These are phyloP conservation scores for Byssothecium circinans DNA, from an alignment of 2,329 filamentous ascomycete genomes.

Conservation along the genomic window DNA sequence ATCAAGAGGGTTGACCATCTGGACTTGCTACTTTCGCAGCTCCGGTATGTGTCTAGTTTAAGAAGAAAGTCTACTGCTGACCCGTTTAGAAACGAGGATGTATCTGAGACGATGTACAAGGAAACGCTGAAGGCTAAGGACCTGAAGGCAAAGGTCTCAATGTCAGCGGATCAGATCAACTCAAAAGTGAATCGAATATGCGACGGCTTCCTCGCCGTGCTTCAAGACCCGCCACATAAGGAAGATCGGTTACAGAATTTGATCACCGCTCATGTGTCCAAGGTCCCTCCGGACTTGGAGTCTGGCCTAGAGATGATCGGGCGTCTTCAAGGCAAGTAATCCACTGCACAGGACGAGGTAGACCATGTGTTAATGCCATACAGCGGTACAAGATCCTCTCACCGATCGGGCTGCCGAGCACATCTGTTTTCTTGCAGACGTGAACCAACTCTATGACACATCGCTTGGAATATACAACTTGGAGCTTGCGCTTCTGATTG, in stretches of 20 bases:
- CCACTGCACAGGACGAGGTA: background rate
- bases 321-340: constrained; percentile 57
- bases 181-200: constrained; percentile 86
- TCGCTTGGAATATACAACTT: constrained; percentile 90
- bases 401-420: constrained; percentile 92
- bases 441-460: constrained; percentile 87
- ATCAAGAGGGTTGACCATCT: constrained; percentile 79
- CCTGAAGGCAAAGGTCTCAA: constrained; percentile 17
- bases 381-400: constrained; percentile 52
- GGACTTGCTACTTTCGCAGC: constrained; percentile 85
- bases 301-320: constrained; percentile 81
- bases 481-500: constrained; percentile 84
- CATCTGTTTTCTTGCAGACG: constrained; percentile 95
- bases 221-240: constrained; percentile 58
- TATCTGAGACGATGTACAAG: constrained; percentile 89
- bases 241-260: constrained; percentile 79
- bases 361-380: constrained; percentile 3
- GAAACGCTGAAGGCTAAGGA: constrained; percentile 66
- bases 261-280: constrained; percentile 93
- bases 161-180: constrained; percentile 23
- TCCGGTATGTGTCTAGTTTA: constrained; percentile 59
- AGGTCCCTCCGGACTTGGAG: constrained; percentile 84
- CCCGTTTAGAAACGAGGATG: constrained; percentile 72
- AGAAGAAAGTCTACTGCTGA: constrained; percentile 9
- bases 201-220: constrained; percentile 73